Evolutionary conservation across 805 yeast species (phyloP), one percentile per base, ranked within the genome.

Genomic region (Wickerhamiella azymoides): DNA sequence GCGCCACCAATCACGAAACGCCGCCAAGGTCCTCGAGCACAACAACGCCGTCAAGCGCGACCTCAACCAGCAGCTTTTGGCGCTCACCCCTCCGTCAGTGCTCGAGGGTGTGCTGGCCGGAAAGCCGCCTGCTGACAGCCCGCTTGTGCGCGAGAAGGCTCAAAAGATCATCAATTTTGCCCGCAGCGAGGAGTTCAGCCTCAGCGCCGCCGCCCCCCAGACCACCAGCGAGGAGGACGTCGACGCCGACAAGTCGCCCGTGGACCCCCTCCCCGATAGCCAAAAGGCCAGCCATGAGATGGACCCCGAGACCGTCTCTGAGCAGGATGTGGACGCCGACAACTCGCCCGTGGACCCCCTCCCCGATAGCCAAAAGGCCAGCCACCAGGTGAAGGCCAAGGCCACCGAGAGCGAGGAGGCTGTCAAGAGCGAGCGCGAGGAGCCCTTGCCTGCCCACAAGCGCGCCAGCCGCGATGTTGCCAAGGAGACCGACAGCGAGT

Each of bases 31-130:
- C 57, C 56, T 63, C 55, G 50, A 75, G 65, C 77, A 74, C 57
- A 71, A 69, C 61, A 64, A 63, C 39, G 56, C 49, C 46, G 57
- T 71, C 30, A 66, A 68, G 46, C 56, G 64, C 46, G 56, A 64
- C 37, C 73, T 72, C 73, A 61, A 64, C 50, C 45, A 46, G 47
- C 53, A 58, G 37, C 70, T 56, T 35, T 50, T 53, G 39, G 53
- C 45, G 17, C 52, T 60, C 25, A 53, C 66, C 49, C 68, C 70
- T 10, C 48, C 55, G 24, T 57, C 64, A 25, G 50, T 59, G 33
- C 53, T 59, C 16, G 56, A 57, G 52, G 39, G 44, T 26, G 50
- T 60, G 18, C 53, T 62, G 37, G 43, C 17, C 4, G 57, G 55
- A 36, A 18, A 27, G 24, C 26, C 38, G 11, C 8, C 13, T 36